Evolutionary conservation across 2,329 filamentous ascomycete species (phyloP), one percentile per base, ranked within the genome.

Genomic region (Metarhizium sp.): DNA sequence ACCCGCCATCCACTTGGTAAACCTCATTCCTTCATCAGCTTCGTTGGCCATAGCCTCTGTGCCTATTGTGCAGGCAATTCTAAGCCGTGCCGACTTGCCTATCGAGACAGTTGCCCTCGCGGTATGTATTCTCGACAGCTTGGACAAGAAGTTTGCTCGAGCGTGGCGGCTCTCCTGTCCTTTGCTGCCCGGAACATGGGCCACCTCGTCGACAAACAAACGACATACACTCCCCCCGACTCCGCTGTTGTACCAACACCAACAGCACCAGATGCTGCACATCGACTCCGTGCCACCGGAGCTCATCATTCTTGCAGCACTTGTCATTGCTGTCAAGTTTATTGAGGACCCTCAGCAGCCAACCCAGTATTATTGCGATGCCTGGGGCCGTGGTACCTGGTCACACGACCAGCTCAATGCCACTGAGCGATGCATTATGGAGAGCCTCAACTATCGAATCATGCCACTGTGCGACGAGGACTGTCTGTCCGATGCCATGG

Each of bases 251-350:
- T 65, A 59, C 47, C 65, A 64, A 42, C 66, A 60, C 51, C 65
- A 66, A 52, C 72, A 74, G 59, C 69, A 76, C 46, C 80, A 85
- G 67, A 82, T 84, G 61, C 69, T 77, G 48, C 80, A 85, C 67
- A 82, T 85, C 66, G 81, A 86, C 69, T 76, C 76, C 13, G 75
- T 86, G 57, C 73, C 72, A 57, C 82, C 83, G 53, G 84, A 87
- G 65, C 64, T 87, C 57, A 82, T 87, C 60, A 74, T 84, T 52
- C 72, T 87, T n/a, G 75, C 78, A 1, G 80, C 84, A 1, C 71
- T 87, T 18, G 73, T 85, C 59, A 80, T 87, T 53, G 82, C 84
- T n/a, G 73, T 77, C 63, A 87, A 87, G 68, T 87, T 86, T 62
- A 74, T 79, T 48, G 80, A 85, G 61, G 84, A 87, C 68, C 70